These are phyloP conservation scores for Sonneratia caseolaris DNA, from an alignment of 345 rosid genomes.

Conservation along the genomic window DNA sequence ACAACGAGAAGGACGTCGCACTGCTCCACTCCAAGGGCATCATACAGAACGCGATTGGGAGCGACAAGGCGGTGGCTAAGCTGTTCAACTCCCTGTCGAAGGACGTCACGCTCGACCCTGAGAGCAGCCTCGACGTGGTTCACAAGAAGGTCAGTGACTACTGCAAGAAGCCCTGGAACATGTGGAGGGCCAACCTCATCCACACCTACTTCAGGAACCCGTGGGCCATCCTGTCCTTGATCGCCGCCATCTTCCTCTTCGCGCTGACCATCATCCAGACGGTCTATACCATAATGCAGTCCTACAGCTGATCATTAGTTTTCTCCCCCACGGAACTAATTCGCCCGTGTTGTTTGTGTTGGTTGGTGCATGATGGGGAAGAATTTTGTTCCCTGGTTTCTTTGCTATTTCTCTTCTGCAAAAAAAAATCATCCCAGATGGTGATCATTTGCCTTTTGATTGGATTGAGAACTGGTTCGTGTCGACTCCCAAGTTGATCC, in stretches of 20 bases:
- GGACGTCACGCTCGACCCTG: conserved; percentile 27
- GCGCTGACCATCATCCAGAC: conserved; percentile 34
- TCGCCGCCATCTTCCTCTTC: conserved; percentile 34
- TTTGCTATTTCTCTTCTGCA: too few relatives aligned
- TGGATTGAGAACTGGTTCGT: too few relatives aligned
- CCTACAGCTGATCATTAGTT: conserved; percentile 6
- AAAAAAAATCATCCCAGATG: too few relatives aligned
- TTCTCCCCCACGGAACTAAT: too few relatives aligned
- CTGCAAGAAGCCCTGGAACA: conserved; percentile 28
- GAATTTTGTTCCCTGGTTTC: too few relatives aligned
- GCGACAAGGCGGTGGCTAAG: conserved; percentile 33
- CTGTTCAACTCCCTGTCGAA: conserved; percentile 30
- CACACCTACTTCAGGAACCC: conserved; percentile 41
- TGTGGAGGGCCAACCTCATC: conserved; percentile 36
- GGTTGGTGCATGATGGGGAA: not conserved
- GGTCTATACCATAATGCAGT: conserved; percentile 15
- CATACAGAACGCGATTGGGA: conserved; percentile 27
- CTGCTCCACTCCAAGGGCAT: conserved; percentile 28
- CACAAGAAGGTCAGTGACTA: conserved; percentile 23
- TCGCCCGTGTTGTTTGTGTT: not conserved
- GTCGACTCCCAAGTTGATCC: too few relatives aligned
- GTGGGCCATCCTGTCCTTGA: conserved; percentile 34
- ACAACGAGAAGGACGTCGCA: conserved; percentile 26
- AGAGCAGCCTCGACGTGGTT: conserved; percentile 18
- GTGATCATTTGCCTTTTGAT: too few relatives aligned